These are phyloP conservation scores for Phytophthora citricola DNA, from an alignment of 352 stramenopile species.

Conservation along the genomic window DNA sequence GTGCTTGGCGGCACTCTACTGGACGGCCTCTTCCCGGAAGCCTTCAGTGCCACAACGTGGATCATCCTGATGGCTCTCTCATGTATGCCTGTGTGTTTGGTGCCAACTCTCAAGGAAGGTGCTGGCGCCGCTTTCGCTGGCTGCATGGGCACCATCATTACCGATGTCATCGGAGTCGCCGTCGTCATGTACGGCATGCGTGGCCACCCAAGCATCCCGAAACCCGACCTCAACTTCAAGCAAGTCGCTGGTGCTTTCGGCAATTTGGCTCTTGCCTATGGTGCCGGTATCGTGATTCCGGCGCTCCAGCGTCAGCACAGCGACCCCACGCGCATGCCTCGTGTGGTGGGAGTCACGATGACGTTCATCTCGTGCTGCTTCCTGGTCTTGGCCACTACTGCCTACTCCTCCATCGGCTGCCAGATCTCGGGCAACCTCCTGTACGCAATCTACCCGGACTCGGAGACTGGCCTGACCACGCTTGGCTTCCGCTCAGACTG, in stretches of 20 bases:
- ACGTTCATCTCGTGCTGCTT: conserved; percentile 49
- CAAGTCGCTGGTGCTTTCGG: conserved; percentile 55
- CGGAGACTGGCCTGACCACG: conserved; percentile 31
- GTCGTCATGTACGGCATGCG: conserved; percentile 51
- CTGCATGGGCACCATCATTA: conserved; percentile 50
- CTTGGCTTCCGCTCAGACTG: conserved; percentile 49
- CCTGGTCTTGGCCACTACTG: conserved; percentile 44
- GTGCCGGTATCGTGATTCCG: conserved; percentile 55
- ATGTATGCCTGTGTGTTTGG: conserved; percentile 48
- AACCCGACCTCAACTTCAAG: conserved; percentile 48
- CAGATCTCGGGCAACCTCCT: conserved; percentile 66
- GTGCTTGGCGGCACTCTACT: conserved; percentile 5
- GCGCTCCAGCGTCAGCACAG: conserved; percentile 53
- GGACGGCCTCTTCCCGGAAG: conserved; percentile 41
- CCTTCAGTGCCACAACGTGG: conserved; percentile 47
- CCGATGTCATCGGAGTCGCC: conserved; percentile 47
- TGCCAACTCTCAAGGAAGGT: conserved; percentile 58
- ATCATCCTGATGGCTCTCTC: conserved; percentile 54
- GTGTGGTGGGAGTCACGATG: conserved; percentile 52
- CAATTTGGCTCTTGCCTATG: conserved; percentile 61
- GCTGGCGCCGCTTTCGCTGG: conserved; percentile 46
- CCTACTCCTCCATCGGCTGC: conserved; percentile 52
- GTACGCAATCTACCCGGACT: conserved; percentile 52
- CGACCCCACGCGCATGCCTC: conserved; percentile 58
- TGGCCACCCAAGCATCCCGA: conserved; percentile 35